Percentiles rank a stretch among this genome's conserved stretches.
Conservation (phyloP, 177 flowering plant species). For the Tripterygium wilfordii region DNA sequence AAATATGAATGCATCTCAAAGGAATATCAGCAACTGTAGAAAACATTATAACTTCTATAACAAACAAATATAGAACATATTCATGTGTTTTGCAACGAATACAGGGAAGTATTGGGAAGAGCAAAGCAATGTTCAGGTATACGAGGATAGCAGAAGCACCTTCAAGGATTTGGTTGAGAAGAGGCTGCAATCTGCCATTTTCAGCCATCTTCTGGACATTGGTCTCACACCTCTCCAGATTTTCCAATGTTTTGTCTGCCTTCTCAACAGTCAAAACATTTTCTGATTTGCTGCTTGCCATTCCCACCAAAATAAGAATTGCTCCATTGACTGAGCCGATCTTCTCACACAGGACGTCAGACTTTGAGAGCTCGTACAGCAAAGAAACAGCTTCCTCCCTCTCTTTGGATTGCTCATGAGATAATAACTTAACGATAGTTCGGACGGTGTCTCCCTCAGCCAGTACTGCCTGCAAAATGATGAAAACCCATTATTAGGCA, state of each 20-base stretch:
- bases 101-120: too few relatives aligned
- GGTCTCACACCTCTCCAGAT: constrained; percentile 72
- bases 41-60: too few relatives aligned
- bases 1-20: too few relatives aligned
- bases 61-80: too few relatives aligned
- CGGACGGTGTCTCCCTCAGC: constrained; percentile 85
- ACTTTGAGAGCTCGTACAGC: constrained; percentile 85
- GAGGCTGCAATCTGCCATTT: constrained; percentile 89
- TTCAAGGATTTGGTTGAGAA: constrained; percentile 70
- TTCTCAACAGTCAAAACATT: constrained; percentile 67
- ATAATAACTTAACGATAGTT: constrained; percentile 78
- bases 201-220: constrained; percentile 97
- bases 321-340: constrained; percentile 92
- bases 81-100: too few relatives aligned
- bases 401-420: constrained; percentile 76
- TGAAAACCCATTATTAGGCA: constrained; percentile 8
- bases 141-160: too few relatives aligned
- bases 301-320: constrained; percentile 85
- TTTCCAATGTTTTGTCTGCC: constrained; percentile 81
- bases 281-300: constrained; percentile 92
- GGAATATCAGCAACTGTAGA: too few relatives aligned
- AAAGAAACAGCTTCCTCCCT: constrained; percentile 87
- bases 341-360: constrained; percentile 72
- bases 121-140: too few relatives aligned
- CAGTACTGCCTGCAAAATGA: constrained; percentile 62